phyloP scores from a whole-genome alignment of 2,329 filamentous ascomycete genomes.

The Sclerotinia spermophila region DNA sequence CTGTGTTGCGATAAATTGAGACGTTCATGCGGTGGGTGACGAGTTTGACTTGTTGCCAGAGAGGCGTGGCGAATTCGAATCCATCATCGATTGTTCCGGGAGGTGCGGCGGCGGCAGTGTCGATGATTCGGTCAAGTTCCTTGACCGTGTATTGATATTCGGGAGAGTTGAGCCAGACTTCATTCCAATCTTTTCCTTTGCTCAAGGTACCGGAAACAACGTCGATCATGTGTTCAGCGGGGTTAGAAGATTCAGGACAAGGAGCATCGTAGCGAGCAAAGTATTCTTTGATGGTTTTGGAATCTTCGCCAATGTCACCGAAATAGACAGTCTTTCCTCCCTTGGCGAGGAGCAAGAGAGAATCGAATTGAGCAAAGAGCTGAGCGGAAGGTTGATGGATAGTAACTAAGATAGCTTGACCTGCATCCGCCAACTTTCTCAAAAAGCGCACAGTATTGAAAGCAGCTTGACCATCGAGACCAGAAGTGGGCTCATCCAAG shows the following conservation, averaged over 20 bases:
- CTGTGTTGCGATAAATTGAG: conserved; percentile 61
- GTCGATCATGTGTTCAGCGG: conserved; percentile 46
- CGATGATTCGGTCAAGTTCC: conserved; percentile 57
- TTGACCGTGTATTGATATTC: conserved; percentile 51
- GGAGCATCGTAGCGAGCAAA: conserved; percentile 53
- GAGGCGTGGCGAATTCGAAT: conserved; percentile 50
- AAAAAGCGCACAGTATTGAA: conserved; percentile 62
- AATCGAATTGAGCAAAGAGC: conserved; percentile 55
- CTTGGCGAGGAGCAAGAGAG: conserved; percentile 58
- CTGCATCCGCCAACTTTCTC: conserved; percentile 54
- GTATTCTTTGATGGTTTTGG: conserved; percentile 54
- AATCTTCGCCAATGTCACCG: conserved; percentile 61
- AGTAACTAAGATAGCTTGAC: conserved; percentile 53
- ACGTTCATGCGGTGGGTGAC: conserved; percentile 37
- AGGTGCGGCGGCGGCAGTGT: conserved; percentile 42
- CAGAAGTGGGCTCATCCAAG: conserved; percentile 58
- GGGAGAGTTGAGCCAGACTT: conserved; percentile 61
- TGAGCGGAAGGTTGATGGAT: conserved; percentile 54
- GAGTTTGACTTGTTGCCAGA: conserved; percentile 42
- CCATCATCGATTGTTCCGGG: conserved; percentile 41
- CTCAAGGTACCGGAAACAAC: conserved; percentile 47
- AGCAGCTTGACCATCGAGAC: conserved; percentile 60
- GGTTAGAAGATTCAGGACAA: conserved; percentile 42
- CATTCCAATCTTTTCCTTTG: conserved; percentile 60
- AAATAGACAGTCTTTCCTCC: conserved; percentile 69